Evolutionary conservation across 768 basidiomycete genomes (phyloP).

Genomic region (Lentinus brumalis): DNA sequence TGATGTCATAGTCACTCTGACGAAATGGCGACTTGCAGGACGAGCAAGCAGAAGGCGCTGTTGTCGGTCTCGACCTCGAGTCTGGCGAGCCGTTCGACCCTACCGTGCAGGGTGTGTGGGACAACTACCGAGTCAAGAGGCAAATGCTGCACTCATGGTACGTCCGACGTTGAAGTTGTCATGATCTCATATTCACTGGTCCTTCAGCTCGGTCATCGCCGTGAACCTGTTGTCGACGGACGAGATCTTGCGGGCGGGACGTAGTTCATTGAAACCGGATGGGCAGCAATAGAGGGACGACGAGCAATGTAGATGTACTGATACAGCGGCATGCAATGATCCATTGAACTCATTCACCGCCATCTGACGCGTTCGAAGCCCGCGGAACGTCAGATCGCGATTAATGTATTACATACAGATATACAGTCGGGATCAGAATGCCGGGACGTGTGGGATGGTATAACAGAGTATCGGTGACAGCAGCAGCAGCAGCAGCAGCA

Average conservation of each 20-base stretch:
- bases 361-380: not conserved
- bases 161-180: constrained; percentile 31
- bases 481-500: not conserved
- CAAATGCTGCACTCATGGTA: constrained; percentile 98
- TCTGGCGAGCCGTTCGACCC: constrained; percentile 97
- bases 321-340: constrained; percentile 2
- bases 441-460: not conserved
- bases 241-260: constrained; percentile 89
- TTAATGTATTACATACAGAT: constrained; percentile 23
- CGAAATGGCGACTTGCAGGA: constrained; percentile 51
- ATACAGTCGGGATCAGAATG: constrained; percentile 2
- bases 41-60: constrained; percentile 91
- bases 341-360: not conserved
- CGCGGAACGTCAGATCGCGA: constrained; percentile 6
- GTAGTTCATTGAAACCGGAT: constrained; percentile 84
- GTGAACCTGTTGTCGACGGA: constrained; percentile 94
- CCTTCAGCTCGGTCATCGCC: constrained; percentile 82
- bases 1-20: not conserved
- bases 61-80: constrained; percentile 88
- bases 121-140: constrained; percentile 97
- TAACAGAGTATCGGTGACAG: not conserved
- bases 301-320: constrained; percentile 9
- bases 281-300: constrained; percentile 50
- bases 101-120: constrained; percentile 95
- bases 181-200: constrained; percentile 25